Conservation (phyloP, 306 rosid genomes). For the Ormosia emarginata region DNA sequence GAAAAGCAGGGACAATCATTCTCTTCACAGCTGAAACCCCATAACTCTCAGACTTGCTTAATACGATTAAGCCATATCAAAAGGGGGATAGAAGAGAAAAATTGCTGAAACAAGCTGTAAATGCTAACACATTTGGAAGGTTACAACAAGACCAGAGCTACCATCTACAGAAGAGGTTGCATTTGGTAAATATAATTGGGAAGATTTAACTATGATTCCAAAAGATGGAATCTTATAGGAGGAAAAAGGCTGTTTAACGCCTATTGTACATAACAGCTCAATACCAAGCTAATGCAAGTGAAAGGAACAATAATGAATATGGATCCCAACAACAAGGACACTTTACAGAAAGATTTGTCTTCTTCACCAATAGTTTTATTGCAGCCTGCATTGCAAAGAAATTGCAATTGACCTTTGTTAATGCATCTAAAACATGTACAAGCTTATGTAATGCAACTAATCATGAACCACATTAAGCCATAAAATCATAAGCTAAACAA, state of each 20-base stretch:
- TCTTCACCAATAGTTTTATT: conserved; percentile 82
- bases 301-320: conserved; percentile 10
- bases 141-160: conserved; percentile 17
- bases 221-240: conserved; percentile 82
- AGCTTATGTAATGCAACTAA: not conserved
- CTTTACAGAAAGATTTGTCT: conserved; percentile 82
- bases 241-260: conserved; percentile 18
- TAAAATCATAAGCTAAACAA: conserved; percentile 29
- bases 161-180: conserved; percentile 50
- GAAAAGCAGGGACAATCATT: no score
- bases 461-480: conserved; percentile 11
- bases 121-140: no score
- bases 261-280: conserved; percentile 12
- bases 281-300: not conserved
- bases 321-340: conserved; percentile 69
- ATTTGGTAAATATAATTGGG: conserved; percentile 56
- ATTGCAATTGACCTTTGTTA: conserved; percentile 18
- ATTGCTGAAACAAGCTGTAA: no score
- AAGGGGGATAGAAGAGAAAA: no score
- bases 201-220: conserved; percentile 75
- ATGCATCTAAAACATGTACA: conserved; percentile 19
- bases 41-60: no score
- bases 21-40: no score
- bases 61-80: no score
- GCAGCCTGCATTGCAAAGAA: conserved; percentile 72